Evolutionary conservation across 805 yeast genomes (phyloP).

Genomic region (Barnettozyma pratensis): DNA sequence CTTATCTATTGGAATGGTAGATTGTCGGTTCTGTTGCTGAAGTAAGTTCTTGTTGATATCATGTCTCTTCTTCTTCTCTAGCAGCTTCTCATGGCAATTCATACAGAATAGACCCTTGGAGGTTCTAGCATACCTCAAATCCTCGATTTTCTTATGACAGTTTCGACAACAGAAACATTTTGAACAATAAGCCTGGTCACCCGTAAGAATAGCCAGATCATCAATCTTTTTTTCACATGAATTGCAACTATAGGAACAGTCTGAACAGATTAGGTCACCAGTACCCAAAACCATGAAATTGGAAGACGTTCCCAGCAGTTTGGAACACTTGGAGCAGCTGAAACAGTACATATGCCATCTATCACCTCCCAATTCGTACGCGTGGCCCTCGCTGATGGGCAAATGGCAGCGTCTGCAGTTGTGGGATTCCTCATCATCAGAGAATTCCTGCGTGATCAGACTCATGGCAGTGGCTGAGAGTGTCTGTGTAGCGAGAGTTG

Average conservation of each 20-base stretch:
- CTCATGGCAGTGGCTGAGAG: neutral
- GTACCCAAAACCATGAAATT: slow-evolving; percentile 90
- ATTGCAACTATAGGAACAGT: slow-evolving; percentile 87
- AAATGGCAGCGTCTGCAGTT: slow-evolving; percentile 35
- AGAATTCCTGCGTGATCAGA: neutral
- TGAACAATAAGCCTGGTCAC: slow-evolving; percentile 92
- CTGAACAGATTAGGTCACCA: slow-evolving; percentile 84
- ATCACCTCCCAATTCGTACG: slow-evolving; percentile 90
- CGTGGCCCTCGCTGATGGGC: slow-evolving; percentile 82
- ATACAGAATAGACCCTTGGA: slow-evolving; percentile 91
- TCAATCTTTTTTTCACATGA: slow-evolving; percentile 83
- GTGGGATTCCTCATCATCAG: slow-evolving; percentile 3
- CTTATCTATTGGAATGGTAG: slow-evolving; percentile 11
- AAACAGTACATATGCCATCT: slow-evolving; percentile 96
- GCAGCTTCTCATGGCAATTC: slow-evolving; percentile 79
- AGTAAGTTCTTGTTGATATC: slow-evolving; percentile 39
- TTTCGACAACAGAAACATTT: slow-evolving; percentile 85
- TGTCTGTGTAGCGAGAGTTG: no score
- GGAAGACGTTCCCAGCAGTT: slow-evolving; percentile 76
- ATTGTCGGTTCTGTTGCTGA: slow-evolving; percentile 9
- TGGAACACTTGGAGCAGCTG: slow-evolving; percentile 78
- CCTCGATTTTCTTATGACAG: slow-evolving; percentile 82
- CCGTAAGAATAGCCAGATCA: slow-evolving; percentile 90
- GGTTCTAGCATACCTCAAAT: slow-evolving; percentile 86
- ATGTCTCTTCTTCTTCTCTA: slow-evolving; percentile 68